phyloP scores from a whole-genome alignment of 2,329 filamentous ascomycete species.

The Trichoderma cornu-damae region DNA sequence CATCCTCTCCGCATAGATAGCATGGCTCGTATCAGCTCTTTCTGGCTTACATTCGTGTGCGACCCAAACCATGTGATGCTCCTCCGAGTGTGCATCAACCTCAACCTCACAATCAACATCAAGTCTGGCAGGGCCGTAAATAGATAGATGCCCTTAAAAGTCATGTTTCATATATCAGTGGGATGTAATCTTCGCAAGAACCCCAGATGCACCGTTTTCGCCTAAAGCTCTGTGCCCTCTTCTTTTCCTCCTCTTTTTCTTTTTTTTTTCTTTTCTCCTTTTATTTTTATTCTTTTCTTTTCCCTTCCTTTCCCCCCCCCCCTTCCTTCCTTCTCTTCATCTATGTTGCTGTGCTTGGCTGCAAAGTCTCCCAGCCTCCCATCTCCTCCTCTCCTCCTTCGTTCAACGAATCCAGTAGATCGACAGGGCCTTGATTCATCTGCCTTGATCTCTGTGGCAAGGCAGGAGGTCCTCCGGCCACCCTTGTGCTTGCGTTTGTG shows the following conservation, averaged over 20 bases:
- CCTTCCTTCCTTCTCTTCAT: too few relatives aligned
- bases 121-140: neutral
- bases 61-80: neutral
- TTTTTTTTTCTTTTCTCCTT: neutral
- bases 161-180: conserved; percentile 6
- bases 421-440: conserved; percentile 31
- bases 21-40: neutral
- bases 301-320: neutral
- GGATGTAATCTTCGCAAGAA: neutral
- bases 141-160: neutral
- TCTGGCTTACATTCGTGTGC: conserved; percentile 2
- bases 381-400: conserved; percentile 45
- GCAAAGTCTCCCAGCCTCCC: conserved; percentile 52
- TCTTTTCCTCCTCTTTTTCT: neutral
- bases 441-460: conserved; percentile 24
- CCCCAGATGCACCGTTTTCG: neutral
- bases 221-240: neutral
- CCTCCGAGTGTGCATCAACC: neutral
- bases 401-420: conserved; percentile 45
- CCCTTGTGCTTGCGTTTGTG: conserved; percentile 19
- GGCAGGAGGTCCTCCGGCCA: conserved; percentile 23
- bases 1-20: neutral
- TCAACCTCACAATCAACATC: neutral
- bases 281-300: neutral
- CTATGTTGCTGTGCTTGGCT: conserved; percentile 36